Percentiles rank a stretch among this genome's conserved stretches.
Conservation (phyloP, 2,329 filamentous ascomycete species). For the Calonectria fujianensis region DNA sequence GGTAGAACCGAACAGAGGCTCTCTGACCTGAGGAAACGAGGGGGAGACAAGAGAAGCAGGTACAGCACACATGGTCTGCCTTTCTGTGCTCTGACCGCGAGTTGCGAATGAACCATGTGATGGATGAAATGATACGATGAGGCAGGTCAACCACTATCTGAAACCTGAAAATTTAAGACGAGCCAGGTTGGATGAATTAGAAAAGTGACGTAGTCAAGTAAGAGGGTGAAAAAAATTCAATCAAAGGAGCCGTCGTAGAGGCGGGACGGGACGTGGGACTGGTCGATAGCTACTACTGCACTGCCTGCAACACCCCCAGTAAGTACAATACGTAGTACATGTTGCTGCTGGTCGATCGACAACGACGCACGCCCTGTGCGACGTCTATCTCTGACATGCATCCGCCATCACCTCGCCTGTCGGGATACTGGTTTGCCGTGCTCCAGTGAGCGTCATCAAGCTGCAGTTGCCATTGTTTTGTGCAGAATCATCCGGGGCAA, state of each 20-base stretch:
- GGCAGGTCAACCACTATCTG: conserved; percentile 4
- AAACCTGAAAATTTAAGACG: neutral
- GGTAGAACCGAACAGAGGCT: conserved; percentile 37
- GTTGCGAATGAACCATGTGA: conserved; percentile 15
- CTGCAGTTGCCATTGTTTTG: conserved; percentile 8
- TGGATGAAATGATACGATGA: conserved; percentile 38
- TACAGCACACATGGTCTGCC: conserved; percentile 5
- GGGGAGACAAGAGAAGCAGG: conserved; percentile 13
- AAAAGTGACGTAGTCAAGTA: neutral
- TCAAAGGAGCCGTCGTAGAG: conserved; percentile 6
- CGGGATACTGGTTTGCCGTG: neutral
- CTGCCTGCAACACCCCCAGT: conserved; percentile 26
- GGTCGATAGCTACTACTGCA: neutral
- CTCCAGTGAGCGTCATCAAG: conserved; percentile 17
- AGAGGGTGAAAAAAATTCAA: neutral
- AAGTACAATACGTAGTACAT: neutral
- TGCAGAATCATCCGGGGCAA: neutral
- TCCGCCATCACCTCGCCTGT: conserved; percentile 26
- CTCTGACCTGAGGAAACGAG: conserved; percentile 30
- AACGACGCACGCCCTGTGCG: conserved; percentile 29
- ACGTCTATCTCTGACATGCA: conserved; percentile 45
- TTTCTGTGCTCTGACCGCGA: conserved; percentile 6
- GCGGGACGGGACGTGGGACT: conserved; percentile 29
- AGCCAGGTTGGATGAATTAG: neutral
- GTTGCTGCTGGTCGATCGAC: conserved; percentile 20